Evolutionary conservation across 1,284 basidiomycete genomes (phyloP), one percentile per base, ranked within the genome.

Genomic region (Ganoderma leucocontextum): DNA sequence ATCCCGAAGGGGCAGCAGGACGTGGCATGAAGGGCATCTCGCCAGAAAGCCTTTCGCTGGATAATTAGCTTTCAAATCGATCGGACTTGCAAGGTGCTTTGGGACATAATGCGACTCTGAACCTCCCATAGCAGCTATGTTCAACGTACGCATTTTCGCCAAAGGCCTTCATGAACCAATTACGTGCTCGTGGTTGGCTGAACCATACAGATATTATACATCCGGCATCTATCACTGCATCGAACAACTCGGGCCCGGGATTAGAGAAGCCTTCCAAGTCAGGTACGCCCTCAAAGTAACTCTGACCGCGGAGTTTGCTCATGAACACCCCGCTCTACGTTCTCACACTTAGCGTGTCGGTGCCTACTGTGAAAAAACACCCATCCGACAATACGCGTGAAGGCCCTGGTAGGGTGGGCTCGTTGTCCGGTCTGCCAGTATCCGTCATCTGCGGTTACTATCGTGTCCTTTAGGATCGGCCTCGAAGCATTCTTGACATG

Each of bases 171-270:
- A 29, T 33, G 29, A 33, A 17, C 7, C 52, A 7, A 7, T 55
- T 15, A 19, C 52, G 15, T 55, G 25, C 7, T 3, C 15, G 7
- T 52, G 25, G 33, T 55, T 17, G 4, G 33, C 52, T 55, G 47
- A 49, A 49, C 47, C 47, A 12, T 33, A 33, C 9, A 19, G 29
- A 35, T 55, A 25, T 13, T 19, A 55, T 35, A 4, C 52, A 35
- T 15, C 33, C 29, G 52, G 52, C 29, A 55, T 55, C 52, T 55
- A 29, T 55, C 33, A n/a, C n/a, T n/a, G n/a, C n/a, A 7, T 55
- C 29, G 33, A 55, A 33, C 52, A 35, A 19, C 52, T 55, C 52
- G 52, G 52, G 52, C 33, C 52, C 52, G 52, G 52, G 15, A 19
- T 33, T 15, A 17, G 29, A 55, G 52, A 55, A 33, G 8, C 13